Evolutionary conservation across 2,329 filamentous ascomycete genomes (phyloP).

Genomic region (Claviceps sp.): DNA sequence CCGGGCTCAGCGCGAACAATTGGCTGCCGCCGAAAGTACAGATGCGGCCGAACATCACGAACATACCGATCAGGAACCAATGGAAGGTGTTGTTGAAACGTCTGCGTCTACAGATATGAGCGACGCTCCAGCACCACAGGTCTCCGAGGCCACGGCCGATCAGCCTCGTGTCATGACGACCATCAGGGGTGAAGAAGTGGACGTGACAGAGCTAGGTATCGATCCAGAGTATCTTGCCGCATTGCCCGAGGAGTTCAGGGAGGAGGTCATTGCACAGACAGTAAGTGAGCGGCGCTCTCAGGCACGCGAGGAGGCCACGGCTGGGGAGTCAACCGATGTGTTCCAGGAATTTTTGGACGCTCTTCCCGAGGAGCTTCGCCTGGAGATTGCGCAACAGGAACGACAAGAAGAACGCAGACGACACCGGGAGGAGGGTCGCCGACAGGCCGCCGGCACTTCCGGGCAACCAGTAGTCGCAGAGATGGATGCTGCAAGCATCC

Average conservation of each 20-base stretch:
- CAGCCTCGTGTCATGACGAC: constrained; percentile 58
- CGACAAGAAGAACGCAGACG: constrained; percentile 76
- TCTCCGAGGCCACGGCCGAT: constrained; percentile 3
- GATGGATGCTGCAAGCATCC: constrained; percentile 86
- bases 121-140: constrained; percentile 16
- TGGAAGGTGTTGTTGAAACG: constrained; percentile 68
- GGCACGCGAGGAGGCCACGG: constrained; percentile 51
- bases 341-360: constrained; percentile 91
- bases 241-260: constrained; percentile 91
- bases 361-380: constrained; percentile 75
- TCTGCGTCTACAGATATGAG: constrained; percentile 23
- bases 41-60: constrained; percentile 22
- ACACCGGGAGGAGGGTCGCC: constrained; percentile 68
- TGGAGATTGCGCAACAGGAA: constrained; percentile 85
- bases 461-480: constrained; percentile 45
- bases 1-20: constrained; percentile 11
- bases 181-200: constrained; percentile 74
- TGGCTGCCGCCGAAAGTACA: constrained; percentile 43
- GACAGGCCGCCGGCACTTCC: constrained; percentile 43
- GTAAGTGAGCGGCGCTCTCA: constrained; percentile 71
- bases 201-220: constrained; percentile 90
- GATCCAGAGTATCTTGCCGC: constrained; percentile 90
- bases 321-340: constrained; percentile 68
- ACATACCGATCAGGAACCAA: constrained; percentile 28
- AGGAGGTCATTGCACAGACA: constrained; percentile 89